Conservation (phyloP, 106 monocot species). For the Dendrobium huoshanense region DNA sequence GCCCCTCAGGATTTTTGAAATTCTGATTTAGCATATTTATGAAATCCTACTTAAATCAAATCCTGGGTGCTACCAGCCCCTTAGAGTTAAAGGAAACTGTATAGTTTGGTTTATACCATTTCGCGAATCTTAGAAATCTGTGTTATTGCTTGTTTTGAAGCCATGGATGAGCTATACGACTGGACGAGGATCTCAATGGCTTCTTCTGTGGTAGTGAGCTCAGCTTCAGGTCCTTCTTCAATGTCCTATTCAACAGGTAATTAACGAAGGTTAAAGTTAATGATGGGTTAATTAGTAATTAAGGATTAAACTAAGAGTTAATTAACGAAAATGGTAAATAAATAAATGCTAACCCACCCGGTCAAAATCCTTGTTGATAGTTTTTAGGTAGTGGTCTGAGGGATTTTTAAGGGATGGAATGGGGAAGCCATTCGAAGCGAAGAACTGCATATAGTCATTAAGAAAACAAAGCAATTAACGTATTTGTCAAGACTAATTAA, state of each 20-base stretch:
- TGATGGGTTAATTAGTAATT: not conserved
- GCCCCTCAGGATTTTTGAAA: too few species aligned
- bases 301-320: not conserved
- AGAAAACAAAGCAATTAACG: not conserved
- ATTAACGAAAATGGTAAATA: not conserved
- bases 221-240: slow-evolving; percentile 11
- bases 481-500: not conserved
- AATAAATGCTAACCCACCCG: not conserved
- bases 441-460: slow-evolving; percentile 8
- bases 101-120: slow-evolving; percentile 16
- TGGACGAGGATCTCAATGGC: slow-evolving; percentile 35
- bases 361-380: slow-evolving; percentile 21
- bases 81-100: not conserved
- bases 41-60: too few species aligned
- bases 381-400: slow-evolving; percentile 14
- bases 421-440: slow-evolving; percentile 14
- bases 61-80: too few species aligned
- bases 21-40: too few species aligned
- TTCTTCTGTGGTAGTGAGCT: slow-evolving; percentile 10
- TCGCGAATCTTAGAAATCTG: slow-evolving; percentile 27
- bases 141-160: not conserved
- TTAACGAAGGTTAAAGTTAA: not conserved
- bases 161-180: slow-evolving; percentile 25
- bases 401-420: slow-evolving; percentile 13
- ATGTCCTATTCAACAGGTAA: slow-evolving; percentile 16